Base-by-base conservation (phyloP, 345 rosid species). In the Kandelia obovata region DNA sequence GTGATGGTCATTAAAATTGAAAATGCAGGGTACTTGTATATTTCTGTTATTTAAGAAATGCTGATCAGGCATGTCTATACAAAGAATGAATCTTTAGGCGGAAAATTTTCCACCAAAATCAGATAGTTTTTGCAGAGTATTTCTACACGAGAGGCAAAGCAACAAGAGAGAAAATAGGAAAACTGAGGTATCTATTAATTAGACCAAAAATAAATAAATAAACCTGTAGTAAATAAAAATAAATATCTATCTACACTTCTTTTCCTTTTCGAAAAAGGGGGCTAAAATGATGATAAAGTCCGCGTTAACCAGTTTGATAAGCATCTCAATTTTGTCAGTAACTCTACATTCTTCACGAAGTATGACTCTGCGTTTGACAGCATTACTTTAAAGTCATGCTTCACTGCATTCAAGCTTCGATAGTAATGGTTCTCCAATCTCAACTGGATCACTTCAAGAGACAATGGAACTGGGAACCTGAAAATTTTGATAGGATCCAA, bases 381-480 rank as follows among this genome's bases (percentile, higher is more conserved):
- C 96, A 88, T 83, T 13, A 92, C 89, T 57, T 69, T 21, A 58
- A 95, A 61, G 71, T 95, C 99, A 55, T 92, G 98, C 73, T 84
- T 77, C 83, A 85, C 63, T 19, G 96, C 96, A 62, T 87, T 96
- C 73, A 90, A 30, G 78, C 85, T 84, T 75, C 98, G 79, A 76
- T 92, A 92, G 70, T 90, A 95, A 83, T 80, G 84, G 83, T 89
- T 90, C 73, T 88, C 92, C 75, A 95, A 80, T 82, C 99, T 86
- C 17, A 81, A 71, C 58, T 80, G 83, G 64, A 92, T 90, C 70
- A 87, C 73, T 49, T 85, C 96, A 25, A 90, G 82, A 56, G 96
- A 81, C 69, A 95, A 35, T 10, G 99, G 99, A 63, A 89, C 98
- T 4, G 99, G 94, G 65, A 84, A 90, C 91, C 99, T 95, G 88